Percentiles rank a stretch among this genome's conserved stretches.
These are phyloP conservation scores for Vicia villosa DNA, from an alignment of 306 rosid species.

Conservation along the genomic window DNA sequence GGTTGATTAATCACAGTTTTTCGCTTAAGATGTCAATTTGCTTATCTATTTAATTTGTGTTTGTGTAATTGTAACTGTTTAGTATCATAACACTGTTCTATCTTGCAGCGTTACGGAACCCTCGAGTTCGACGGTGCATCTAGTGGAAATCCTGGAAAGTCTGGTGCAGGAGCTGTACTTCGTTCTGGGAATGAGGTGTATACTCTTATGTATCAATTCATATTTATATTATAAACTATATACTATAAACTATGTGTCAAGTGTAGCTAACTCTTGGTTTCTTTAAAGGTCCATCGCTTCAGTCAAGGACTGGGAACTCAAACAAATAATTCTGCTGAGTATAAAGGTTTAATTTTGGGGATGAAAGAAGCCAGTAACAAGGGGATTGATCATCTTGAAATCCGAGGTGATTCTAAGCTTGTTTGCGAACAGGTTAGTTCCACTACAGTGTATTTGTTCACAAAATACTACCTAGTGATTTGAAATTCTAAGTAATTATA, in stretches of 20 bases:
- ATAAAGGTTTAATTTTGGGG: conserved; percentile 75
- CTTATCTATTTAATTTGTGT: too few species aligned
- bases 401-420: conserved; percentile 75
- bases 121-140: conserved; percentile 88
- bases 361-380: conserved; percentile 62
- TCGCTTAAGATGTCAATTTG: too few species aligned
- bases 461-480: neutral
- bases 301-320: conserved; percentile 80
- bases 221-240: neutral
- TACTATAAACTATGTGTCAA: neutral
- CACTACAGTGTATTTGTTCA: neutral
- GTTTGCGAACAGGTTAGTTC: conserved; percentile 86
- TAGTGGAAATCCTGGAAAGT: conserved; percentile 92
- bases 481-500: neutral
- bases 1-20: too few species aligned
- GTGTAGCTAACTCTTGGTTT: conserved; percentile 19
- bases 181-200: conserved; percentile 61
- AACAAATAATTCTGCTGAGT: conserved; percentile 84
- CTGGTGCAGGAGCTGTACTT: conserved; percentile 95
- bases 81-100: neutral
- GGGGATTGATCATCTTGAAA: conserved; percentile 64
- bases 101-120: conserved; percentile 55
- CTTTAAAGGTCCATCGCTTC: conserved; percentile 61
- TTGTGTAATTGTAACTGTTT: too few species aligned
- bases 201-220: conserved; percentile 1